These are phyloP conservation scores for Hypoxylon sp. DNA, from an alignment of 2,329 filamentous ascomycete genomes.

Conservation along the genomic window DNA sequence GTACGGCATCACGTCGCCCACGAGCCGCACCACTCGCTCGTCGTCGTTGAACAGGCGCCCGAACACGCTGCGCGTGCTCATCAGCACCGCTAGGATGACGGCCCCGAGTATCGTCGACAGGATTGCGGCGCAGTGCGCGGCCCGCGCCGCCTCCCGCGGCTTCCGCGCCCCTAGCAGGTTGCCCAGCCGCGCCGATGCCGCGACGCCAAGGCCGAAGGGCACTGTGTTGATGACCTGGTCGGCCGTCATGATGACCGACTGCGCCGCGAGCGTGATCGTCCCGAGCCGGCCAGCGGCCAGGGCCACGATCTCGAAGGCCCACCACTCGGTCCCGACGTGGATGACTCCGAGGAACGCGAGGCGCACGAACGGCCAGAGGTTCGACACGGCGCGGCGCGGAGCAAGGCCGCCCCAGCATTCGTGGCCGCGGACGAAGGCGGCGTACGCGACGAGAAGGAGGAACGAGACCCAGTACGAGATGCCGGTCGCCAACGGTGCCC, in stretches of 20 bases:
- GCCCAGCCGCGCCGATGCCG: slow-evolving; percentile 78
- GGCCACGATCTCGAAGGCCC: slow-evolving; percentile 92
- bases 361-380: slow-evolving; percentile 74
- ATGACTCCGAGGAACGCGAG: slow-evolving; percentile 79
- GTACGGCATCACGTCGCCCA: slow-evolving; percentile 80
- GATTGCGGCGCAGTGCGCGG: slow-evolving; percentile 78
- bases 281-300: slow-evolving; percentile 82
- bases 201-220: slow-evolving; percentile 86
- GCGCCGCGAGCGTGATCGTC: slow-evolving; percentile 79
- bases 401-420: slow-evolving; percentile 82
- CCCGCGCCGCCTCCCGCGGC: slow-evolving; percentile 69
- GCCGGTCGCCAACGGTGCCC: slow-evolving; percentile 82
- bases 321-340: slow-evolving; percentile 92
- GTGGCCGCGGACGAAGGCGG: slow-evolving; percentile 72
- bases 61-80: slow-evolving; percentile 76
- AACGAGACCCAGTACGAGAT: slow-evolving; percentile 90
- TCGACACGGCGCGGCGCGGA: slow-evolving; percentile 68
- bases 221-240: slow-evolving; percentile 87
- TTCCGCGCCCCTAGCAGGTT: slow-evolving; percentile 78
- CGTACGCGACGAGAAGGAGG: slow-evolving; percentile 75
- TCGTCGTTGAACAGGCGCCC: slow-evolving; percentile 86
- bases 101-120: slow-evolving; percentile 74
- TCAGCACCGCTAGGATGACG: slow-evolving; percentile 71
- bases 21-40: slow-evolving; percentile 72
- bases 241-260: slow-evolving; percentile 89